Percentiles rank a stretch among this genome's conserved stretches.
Conservation (phyloP, 768 basidiomycete species). For the Porphyrellus cyaneotinctus region DNA sequence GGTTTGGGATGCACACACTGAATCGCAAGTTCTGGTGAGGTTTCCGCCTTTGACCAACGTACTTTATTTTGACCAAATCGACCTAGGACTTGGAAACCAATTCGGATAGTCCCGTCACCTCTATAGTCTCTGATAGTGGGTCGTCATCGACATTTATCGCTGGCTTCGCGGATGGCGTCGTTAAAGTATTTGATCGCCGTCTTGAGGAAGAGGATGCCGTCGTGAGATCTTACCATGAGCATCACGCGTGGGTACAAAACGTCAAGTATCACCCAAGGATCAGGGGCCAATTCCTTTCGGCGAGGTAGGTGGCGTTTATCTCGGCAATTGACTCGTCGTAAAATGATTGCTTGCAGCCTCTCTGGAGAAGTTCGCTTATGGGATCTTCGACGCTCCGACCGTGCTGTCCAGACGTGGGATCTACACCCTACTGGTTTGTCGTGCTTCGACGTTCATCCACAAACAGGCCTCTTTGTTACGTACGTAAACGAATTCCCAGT, state of each 20-base stretch:
- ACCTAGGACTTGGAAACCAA: constrained; percentile 83
- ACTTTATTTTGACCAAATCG: neutral
- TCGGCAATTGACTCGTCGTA: neutral
- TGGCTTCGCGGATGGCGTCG: constrained; percentile 87
- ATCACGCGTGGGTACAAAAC: constrained; percentile 90
- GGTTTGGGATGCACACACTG: constrained; percentile 94
- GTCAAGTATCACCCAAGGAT: constrained; percentile 77
- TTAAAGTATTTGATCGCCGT: constrained; percentile 91
- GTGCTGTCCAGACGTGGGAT: constrained; percentile 58
- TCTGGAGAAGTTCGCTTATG: constrained; percentile 90
- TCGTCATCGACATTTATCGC: constrained; percentile 79
- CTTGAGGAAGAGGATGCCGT: constrained; percentile 79
- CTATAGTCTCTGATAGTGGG: constrained; percentile 73
- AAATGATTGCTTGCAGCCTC: constrained; percentile 46
- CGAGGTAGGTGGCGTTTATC: constrained; percentile 52
- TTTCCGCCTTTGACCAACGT: neutral
- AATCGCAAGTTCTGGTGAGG: constrained; percentile 68
- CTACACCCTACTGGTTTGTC: constrained; percentile 69
- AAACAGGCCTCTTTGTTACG: constrained; percentile 82
- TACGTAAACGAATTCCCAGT: constrained; percentile 37
- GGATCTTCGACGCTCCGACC: constrained; percentile 71
- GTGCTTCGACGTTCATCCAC: constrained; percentile 82
- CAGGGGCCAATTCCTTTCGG: constrained; percentile 73
- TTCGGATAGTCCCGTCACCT: constrained; percentile 85
- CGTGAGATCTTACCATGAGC: constrained; percentile 66